Base-by-base conservation (phyloP, 345 rosid genomes). In the Pugionium cornutum region DNA sequence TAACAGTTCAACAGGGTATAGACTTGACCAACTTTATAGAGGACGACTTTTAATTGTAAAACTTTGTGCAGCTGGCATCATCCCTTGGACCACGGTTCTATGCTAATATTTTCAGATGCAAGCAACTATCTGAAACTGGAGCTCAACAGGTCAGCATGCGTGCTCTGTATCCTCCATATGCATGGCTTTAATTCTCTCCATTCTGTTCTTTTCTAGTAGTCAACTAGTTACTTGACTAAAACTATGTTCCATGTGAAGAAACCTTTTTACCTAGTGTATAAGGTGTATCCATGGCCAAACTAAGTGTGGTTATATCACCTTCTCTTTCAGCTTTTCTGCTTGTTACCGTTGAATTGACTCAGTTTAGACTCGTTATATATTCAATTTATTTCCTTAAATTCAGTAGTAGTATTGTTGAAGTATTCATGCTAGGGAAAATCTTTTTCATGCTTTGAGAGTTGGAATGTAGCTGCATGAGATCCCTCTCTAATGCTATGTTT, bases 71-170 rank as follows among this genome's bases (percentile, higher is more conserved):
- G 99, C 92, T 94, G 59, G 99, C 96, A 58, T 94, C 99, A 68
- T 94, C 97, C 11, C 91, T 90, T 66, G 99, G 96, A 64, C 99
- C 99, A 40, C 86, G 96, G 48, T 94, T 94, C 82, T 94, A 81
- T 67, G 76, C 80, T 77, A 90, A 88, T 84, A 94, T 94, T 54
- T 94, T 94, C 85, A 90, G 89, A 80, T 94, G 99, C 86, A 94
- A 83, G 74, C 92, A 90, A 40, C 81, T 94, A 78, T 94, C 99
- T 40, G 97, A 94, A 77, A 90, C 99, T 64, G 99, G 97, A 83
- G 97, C 99, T 58, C 96, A 94, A 69, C 97, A 94, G 75, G 99
- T 94, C 58, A 68, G 69, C 69, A 25, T 61, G 28, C 41, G 0
- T 29, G 32, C 35, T 63, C 39, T 30, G 28, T 57, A 25, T 48